Percentiles rank a stretch among this genome's conserved stretches.
Conservation (phyloP, 345 rosid species). For the Raphanus sativus region DNA sequence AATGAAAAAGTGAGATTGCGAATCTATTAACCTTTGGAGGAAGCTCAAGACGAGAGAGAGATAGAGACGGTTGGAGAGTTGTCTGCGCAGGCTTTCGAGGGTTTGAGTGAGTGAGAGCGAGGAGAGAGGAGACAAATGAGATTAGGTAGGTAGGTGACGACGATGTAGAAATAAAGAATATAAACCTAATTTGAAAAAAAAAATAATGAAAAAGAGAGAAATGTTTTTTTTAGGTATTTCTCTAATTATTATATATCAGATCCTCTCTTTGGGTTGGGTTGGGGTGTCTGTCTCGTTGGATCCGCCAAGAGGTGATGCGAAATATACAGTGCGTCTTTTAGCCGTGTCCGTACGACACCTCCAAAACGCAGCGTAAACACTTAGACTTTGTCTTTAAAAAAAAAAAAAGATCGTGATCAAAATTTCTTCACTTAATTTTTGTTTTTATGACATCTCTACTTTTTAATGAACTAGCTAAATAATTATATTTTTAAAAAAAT, state of each 20-base stretch:
- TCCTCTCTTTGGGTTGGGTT: slow-evolving; percentile 2
- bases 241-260: background rate
- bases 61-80: background rate
- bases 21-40: slow-evolving; percentile 22
- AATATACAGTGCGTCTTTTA: background rate
- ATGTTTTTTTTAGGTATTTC: too few species aligned
- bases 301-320: slow-evolving; percentile 29
- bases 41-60: background rate
- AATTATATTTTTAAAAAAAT: too few species aligned
- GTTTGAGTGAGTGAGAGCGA: background rate
- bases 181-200: background rate
- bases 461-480: too few species aligned
- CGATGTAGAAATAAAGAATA: background rate
- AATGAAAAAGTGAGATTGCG: background rate
- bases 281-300: slow-evolving; percentile 33
- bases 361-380: background rate
- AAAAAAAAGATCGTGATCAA: background rate
- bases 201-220: background rate
- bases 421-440: too few species aligned
- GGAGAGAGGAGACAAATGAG: background rate
- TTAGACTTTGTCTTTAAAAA: background rate
- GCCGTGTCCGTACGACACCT: slow-evolving; percentile 8
- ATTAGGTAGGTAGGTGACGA: slow-evolving; percentile 15
- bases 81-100: background rate
- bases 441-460: too few species aligned